Evolutionary conservation across 352 stramenopile species (phyloP), one percentile per base, ranked within the genome.

Genomic region (Phytophthora europaea): DNA sequence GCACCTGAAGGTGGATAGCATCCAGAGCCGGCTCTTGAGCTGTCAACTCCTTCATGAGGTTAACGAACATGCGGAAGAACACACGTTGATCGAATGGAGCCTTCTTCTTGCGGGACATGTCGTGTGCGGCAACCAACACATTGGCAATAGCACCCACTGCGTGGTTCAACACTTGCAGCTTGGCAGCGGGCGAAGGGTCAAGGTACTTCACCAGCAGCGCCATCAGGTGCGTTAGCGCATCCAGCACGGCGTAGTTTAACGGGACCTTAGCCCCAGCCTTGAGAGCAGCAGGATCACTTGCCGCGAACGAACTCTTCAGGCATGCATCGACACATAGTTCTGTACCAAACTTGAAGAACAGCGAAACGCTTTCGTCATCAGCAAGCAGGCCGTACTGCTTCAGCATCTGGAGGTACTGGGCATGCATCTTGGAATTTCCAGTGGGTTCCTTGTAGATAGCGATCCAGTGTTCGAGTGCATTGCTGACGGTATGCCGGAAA

Each of bases 11-110:
- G 52, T 98, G 97, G 69, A 99, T 99, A 28, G 91, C 83, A 61
- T 99, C 97, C 16, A 99, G 80, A 22, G 90, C 85, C 0, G 94
- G 94, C 75, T 99, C 97, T 38, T 98, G 95, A 22, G 94, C 91
- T 56, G 98, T 99, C 58, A 99, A 75, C 69, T 99, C 98, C 70
- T 98, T 98, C 55, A 99, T 93, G 33, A 99, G 87, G 83, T 99
- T 99, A 28, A 99, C 90, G 20, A 99, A 94, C 78, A 99, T 88
- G 56, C 98, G 93, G 82, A 99, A 99, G 89, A 99, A 99, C 38
- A 99, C 98, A 48, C 98, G 91, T 76, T 99, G 98, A 78, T 99
- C 98, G 72, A 99, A 99, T 6, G 77, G 61, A 10, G 75, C 80
- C 68, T 96, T 93, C 73, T 94, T 94, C 78, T 95, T 96, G 66